Percentiles rank a stretch among this genome's conserved stretches.
phyloP scores from a whole-genome alignment of 495 filamentous ascomycete species.

The Penicillium atrosanguineum region DNA sequence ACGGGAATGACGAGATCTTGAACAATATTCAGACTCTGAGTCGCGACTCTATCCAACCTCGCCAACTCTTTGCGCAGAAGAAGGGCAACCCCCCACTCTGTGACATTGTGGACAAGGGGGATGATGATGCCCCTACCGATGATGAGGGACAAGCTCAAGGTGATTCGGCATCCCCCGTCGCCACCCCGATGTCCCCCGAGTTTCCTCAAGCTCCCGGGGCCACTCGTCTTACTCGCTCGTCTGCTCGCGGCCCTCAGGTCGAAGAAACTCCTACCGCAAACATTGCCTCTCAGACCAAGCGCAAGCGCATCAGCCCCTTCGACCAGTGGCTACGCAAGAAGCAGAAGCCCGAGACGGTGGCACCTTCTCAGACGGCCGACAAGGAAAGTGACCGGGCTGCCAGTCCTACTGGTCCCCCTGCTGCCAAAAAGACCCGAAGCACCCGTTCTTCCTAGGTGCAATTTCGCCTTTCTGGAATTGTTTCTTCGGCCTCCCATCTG shows the following conservation, averaged over 20 bases:
- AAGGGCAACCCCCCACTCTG: background rate
- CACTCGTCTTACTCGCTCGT: slow-evolving; percentile 29
- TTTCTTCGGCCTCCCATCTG: background rate
- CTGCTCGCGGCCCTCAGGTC: slow-evolving; percentile 22
- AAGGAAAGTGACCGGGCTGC: slow-evolving; percentile 30
- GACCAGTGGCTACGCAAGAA: slow-evolving; percentile 65
- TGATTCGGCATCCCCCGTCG: slow-evolving; percentile 31
- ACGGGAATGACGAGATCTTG: slow-evolving; percentile 6
- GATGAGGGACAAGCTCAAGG: slow-evolving; percentile 55
- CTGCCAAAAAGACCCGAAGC: slow-evolving; percentile 29
- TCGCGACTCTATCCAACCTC: slow-evolving; percentile 75
- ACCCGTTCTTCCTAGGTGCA: background rate
- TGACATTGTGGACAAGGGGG: slow-evolving; percentile 14
- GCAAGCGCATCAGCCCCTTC: slow-evolving; percentile 60
- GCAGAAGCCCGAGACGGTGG: slow-evolving; percentile 25
- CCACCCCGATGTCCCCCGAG: slow-evolving; percentile 52
- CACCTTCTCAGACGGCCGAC: slow-evolving; percentile 17
- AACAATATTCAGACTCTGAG: slow-evolving; percentile 55
- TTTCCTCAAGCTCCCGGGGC: slow-evolving; percentile 33
- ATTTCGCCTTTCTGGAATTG: background rate
- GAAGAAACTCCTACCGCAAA: slow-evolving; percentile 21
- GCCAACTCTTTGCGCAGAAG: slow-evolving; percentile 71
- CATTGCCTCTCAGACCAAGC: slow-evolving; percentile 16
- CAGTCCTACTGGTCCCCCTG: slow-evolving; percentile 23
- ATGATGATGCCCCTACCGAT: slow-evolving; percentile 54